Conservation (phyloP, 768 basidiomycete genomes). For the Bullera alba region DNA sequence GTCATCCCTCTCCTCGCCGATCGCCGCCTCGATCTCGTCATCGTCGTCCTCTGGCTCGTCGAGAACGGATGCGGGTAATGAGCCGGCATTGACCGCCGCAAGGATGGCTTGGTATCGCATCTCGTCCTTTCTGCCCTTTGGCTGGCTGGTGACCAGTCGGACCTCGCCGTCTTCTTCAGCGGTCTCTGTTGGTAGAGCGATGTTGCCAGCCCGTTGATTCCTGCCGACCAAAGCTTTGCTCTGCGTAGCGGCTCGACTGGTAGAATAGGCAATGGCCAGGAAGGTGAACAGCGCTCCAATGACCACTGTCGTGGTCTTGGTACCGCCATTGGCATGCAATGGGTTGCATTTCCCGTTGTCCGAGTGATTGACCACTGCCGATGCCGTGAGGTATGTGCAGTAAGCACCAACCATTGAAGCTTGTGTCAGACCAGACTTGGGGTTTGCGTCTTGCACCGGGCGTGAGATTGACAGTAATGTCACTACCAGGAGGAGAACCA, state of each 20-base stretch:
- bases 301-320: constrained; percentile 76
- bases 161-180: constrained; percentile 54
- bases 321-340: constrained; percentile 58
- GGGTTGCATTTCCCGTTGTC: constrained; percentile 75
- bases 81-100: constrained; percentile 93
- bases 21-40: constrained; percentile 47
- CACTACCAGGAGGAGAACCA: constrained; percentile 68
- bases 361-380: constrained; percentile 85
- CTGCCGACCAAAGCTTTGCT: constrained; percentile 79
- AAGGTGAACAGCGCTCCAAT: constrained; percentile 94
- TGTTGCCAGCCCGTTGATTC: constrained; percentile 53
- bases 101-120: constrained; percentile 88
- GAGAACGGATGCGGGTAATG: constrained; percentile 86
- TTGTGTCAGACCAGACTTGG: constrained; percentile 89
- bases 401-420: constrained; percentile 96
- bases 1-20: constrained; percentile 76
- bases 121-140: constrained; percentile 65
- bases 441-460: constrained; percentile 80
- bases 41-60: constrained; percentile 70
- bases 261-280: constrained; percentile 95
- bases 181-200: constrained; percentile 59
- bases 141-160: constrained; percentile 68
- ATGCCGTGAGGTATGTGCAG: constrained; percentile 89
- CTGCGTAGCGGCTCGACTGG: constrained; percentile 90
- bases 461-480: constrained; percentile 79